Evolutionary conservation across 345 rosid species (phyloP), one percentile per base, ranked within the genome.

Genomic region (Clausena lansium): DNA sequence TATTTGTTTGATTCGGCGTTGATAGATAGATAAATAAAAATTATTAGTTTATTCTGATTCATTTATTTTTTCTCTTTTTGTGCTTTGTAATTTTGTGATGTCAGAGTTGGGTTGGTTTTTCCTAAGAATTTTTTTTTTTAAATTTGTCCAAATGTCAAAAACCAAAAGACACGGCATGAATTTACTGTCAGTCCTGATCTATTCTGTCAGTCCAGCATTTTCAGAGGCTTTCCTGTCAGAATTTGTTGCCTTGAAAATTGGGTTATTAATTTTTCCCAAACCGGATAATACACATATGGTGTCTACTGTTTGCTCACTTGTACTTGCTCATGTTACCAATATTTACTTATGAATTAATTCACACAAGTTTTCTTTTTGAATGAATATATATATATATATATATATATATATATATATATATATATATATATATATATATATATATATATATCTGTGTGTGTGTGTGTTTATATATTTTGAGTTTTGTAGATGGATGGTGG

Each of bases 101-200:
- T 84, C 67, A 82, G 82, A 84, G 36, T 71, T 77, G 61, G 78
- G 13, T 77, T 78, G 66, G 66, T 74, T 62, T 71, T 60, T 17
- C n/a, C n/a, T 5, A 60, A 25, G 50, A 71, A 20, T 70, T 41
- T 13, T 41, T 10, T 6, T 35, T 5, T 5, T 35, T 35, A 41
- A 30, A 30, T 11, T 45, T 45, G 59, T 14, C 38, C 27, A 70
- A 50, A 70, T 28, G 25, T 70, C 52, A 15, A 32, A 71, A 55
- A 8, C 63, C 10, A 11, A 22, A 73, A 39, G 19, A 73, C 17
- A 59, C 25, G 59, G 7, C 11, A 71, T 35, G 76, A 35, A 28
- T 68, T 38, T 58, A 15, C 71, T 36, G 76, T 80, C 75, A 57
- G 73, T 78, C 66, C 28, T 71, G 60, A 35, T 30, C 30, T n/a